These are phyloP conservation scores for Colletotrichum nymphaeae DNA, from an alignment of 2,329 filamentous ascomycete genomes.

Conservation along the genomic window DNA sequence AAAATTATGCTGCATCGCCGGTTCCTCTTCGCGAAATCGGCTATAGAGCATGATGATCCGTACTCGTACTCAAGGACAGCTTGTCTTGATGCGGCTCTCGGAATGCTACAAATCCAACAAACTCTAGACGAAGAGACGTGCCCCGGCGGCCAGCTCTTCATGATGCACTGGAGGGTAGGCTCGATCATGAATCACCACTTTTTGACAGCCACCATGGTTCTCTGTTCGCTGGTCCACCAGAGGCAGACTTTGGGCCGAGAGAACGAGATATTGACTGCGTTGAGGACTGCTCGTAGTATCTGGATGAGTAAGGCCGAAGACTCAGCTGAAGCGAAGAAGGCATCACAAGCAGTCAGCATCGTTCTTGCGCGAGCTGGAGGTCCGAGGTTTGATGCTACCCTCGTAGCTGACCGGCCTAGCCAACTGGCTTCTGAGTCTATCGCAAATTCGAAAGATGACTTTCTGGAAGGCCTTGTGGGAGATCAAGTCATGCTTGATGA, in stretches of 20 bases:
- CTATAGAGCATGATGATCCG: background rate
- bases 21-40: conserved; percentile 35
- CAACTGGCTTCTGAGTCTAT: background rate
- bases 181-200: conserved; percentile 39
- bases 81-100: conserved; percentile 40
- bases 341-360: conserved; percentile 6
- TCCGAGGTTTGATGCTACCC: conserved; percentile 10
- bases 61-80: conserved; percentile 41
- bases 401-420: background rate
- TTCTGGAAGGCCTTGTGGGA: background rate
- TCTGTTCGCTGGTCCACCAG: conserved; percentile 27
- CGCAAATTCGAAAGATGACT: background rate
- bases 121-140: conserved; percentile 40
- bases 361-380: conserved; percentile 20
- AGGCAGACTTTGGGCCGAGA: background rate
- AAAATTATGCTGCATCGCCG: conserved; percentile 46
- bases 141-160: conserved; percentile 38
- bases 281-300: background rate
- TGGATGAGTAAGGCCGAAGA: background rate
- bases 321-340: conserved; percentile 3
- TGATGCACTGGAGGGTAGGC: conserved; percentile 29
- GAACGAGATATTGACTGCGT: background rate
- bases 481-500: background rate
- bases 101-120: conserved; percentile 39
- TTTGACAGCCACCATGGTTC: conserved; percentile 40